A percentile compares a stretch with the other conserved stretches of the same genome.
Evolutionary conservation across 164 flowering plant genomes (phyloP).

Genomic region (Sedum album): DNA sequence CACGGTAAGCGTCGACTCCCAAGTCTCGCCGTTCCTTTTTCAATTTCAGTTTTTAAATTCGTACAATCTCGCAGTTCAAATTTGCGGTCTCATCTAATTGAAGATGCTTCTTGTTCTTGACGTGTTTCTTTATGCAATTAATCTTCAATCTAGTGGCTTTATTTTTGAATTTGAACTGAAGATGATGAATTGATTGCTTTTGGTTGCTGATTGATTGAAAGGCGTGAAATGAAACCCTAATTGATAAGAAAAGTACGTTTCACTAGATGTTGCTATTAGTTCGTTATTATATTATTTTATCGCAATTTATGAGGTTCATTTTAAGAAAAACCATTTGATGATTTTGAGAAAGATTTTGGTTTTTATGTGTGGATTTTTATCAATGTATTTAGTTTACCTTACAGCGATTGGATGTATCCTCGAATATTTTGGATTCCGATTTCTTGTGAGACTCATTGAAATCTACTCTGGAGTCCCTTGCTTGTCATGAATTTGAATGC

Average conservation of each 20-base stretch:
- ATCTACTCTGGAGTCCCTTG: background rate
- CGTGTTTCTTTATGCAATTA: background rate
- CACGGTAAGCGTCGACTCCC: background rate
- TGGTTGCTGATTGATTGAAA: background rate
- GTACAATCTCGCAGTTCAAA: background rate
- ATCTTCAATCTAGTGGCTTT: background rate
- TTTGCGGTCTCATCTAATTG: background rate
- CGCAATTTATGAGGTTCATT: no score
- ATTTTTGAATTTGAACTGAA: background rate
- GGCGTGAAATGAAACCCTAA: background rate
- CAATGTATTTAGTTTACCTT: no score
- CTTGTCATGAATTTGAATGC: background rate
- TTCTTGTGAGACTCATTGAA: background rate
- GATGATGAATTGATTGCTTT: background rate
- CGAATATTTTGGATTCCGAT: background rate
- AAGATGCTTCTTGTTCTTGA: background rate
- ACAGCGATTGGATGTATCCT: no score
- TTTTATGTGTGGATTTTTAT: no score
- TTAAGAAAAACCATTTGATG: no score
- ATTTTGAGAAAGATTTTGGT: no score
- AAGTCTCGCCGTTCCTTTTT: background rate
- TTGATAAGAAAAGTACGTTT: background rate
- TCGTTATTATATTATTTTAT: background rate
- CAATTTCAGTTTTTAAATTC: background rate
- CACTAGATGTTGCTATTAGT: background rate